These are phyloP conservation scores for Lasiosphaeris hirsuta DNA, from an alignment of 495 filamentous ascomycete genomes.

Conservation along the genomic window DNA sequence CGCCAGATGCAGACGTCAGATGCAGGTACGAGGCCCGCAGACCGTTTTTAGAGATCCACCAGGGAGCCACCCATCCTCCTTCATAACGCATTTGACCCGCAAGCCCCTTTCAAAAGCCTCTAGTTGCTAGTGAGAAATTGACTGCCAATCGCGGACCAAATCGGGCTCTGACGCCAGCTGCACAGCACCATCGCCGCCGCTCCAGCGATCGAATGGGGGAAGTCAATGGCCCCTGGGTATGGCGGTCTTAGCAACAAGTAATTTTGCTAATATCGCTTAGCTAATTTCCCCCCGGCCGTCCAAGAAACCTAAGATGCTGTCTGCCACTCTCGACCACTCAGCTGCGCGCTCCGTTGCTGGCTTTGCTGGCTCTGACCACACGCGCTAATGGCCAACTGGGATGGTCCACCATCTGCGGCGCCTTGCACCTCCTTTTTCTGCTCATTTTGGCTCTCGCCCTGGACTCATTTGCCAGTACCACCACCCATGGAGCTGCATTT, in stretches of 20 bases:
- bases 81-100: not conserved
- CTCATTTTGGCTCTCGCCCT: not conserved
- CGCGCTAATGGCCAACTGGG: conserved; percentile 10
- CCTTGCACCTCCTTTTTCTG: not conserved
- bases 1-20: not conserved
- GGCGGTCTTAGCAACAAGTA: conserved; percentile 11
- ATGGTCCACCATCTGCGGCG: too few relatives aligned
- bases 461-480: not conserved
- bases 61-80: too few relatives aligned
- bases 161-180: not conserved
- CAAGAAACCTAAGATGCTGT: too few relatives aligned
- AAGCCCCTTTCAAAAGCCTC: not conserved
- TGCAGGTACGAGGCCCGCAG: conserved; percentile 12
- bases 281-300: conserved; percentile 31
- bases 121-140: not conserved
- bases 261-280: conserved; percentile 39
- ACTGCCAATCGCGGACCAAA: conserved; percentile 1
- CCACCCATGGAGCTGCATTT: not conserved
- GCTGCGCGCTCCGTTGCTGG: conserved; percentile 12
- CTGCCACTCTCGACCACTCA: conserved; percentile 16
- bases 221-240: conserved; percentile 3
- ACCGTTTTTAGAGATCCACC: conserved; percentile 9
- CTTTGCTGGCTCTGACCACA: conserved; percentile 23
- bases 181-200: not conserved
- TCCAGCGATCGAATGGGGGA: conserved; percentile 8